Evolutionary conservation across 2,329 filamentous ascomycete species (phyloP).

Genomic region (Mariannaea sp.): DNA sequence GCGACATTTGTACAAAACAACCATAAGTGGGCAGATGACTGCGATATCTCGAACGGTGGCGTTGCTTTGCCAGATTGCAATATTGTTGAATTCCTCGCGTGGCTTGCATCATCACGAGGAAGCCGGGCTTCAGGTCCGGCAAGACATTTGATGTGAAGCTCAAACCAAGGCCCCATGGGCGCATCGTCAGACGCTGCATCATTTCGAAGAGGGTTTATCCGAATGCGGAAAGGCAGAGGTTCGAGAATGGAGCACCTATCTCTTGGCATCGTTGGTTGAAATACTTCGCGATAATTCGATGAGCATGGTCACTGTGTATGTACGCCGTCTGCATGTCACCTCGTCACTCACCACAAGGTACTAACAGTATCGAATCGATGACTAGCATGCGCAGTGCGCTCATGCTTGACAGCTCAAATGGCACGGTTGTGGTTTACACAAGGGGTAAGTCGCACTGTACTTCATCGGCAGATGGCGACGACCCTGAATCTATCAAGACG

Average conservation of each 20-base stretch:
- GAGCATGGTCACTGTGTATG: conserved; percentile 26
- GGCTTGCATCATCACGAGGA: conserved; percentile 27
- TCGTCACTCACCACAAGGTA: conserved; percentile 30
- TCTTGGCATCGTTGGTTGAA: conserved; percentile 23
- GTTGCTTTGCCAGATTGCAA: neutral
- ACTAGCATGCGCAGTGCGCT: conserved; percentile 22
- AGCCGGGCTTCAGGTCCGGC: conserved; percentile 24
- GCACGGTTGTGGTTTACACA: conserved; percentile 29
- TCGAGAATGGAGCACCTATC: conserved; percentile 16
- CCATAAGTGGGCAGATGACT: conserved; percentile 25
- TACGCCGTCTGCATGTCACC: conserved; percentile 26
- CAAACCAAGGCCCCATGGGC: conserved; percentile 27
- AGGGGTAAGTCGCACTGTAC: conserved; percentile 20
- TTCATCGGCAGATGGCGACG: conserved; percentile 17
- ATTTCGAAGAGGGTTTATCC: conserved; percentile 29
- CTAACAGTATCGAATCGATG: conserved; percentile 30
- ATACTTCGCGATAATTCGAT: conserved; percentile 29
- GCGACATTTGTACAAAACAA: conserved; percentile 30
- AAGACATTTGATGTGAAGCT: conserved; percentile 21
- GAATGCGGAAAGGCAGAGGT: conserved; percentile 19
- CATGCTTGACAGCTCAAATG: conserved; percentile 15
- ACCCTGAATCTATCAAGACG: conserved; percentile 20
- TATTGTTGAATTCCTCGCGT: conserved; percentile 12
- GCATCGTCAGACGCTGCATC: conserved; percentile 30
- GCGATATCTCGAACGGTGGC: conserved; percentile 24